A percentile compares a stretch with the other conserved stretches of the same genome.
Evolutionary conservation across 2,329 filamentous ascomycete species (phyloP).

Genomic region (Fusarium bactridioides): DNA sequence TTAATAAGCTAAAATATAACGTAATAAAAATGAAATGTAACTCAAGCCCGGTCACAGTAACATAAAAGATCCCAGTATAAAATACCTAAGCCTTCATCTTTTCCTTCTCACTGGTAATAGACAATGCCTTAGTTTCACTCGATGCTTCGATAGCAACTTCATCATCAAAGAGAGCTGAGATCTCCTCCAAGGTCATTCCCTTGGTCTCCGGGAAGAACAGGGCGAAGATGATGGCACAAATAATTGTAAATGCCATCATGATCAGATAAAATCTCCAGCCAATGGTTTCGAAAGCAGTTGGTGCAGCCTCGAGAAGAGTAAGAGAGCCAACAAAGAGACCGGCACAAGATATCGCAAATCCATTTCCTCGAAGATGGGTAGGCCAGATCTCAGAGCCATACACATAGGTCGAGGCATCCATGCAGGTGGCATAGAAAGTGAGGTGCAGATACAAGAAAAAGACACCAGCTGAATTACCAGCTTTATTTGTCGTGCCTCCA

Average conservation of each 20-base stretch:
- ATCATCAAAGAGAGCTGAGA: background rate
- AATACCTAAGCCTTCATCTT: background rate
- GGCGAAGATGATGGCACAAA: background rate
- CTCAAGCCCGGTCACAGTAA: fast-evolving
- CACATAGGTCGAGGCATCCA: background rate
- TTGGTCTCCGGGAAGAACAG: background rate
- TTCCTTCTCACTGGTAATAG: background rate
- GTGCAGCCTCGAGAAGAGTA: background rate
- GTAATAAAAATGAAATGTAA: fast-evolving
- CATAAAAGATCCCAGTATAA: background rate
- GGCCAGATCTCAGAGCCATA: conserved; percentile 1
- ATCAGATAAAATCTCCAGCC: background rate
- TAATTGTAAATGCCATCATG: background rate
- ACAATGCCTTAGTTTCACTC: background rate
- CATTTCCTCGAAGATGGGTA: background rate
- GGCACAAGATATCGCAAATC: background rate
- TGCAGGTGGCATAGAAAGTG: background rate
- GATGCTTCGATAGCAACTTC: background rate
- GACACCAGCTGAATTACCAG: background rate
- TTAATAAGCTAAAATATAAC: too few species aligned
- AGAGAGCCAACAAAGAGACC: background rate
- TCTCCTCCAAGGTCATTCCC: background rate
- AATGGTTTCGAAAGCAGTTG: background rate
- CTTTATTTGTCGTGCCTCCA: background rate
- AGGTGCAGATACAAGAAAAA: background rate